These are phyloP conservation scores for Epichloe hybrida DNA, from an alignment of 2,329 filamentous ascomycete species.

Conservation along the genomic window DNA sequence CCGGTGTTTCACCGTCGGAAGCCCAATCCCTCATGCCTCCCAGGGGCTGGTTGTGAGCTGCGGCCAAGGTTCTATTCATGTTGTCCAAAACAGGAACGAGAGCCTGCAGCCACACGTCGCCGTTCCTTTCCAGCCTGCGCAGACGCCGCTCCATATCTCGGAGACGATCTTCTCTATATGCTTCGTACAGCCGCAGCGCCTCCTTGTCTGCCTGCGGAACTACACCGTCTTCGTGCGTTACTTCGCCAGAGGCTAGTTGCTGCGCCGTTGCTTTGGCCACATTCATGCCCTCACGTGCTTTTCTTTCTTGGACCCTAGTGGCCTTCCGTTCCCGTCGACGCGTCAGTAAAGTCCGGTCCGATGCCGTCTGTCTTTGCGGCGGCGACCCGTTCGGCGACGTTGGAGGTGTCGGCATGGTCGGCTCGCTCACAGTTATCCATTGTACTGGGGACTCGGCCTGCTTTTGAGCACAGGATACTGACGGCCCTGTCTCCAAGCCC, in stretches of 20 bases:
- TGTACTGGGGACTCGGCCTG: neutral
- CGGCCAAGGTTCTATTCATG: conserved; percentile 24
- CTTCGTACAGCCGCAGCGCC: conserved; percentile 25
- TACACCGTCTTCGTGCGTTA: conserved; percentile 13
- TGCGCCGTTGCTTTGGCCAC: conserved; percentile 11
- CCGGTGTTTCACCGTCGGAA: conserved; percentile 18
- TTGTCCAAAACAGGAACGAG: conserved; percentile 32
- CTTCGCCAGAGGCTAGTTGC: conserved; percentile 10
- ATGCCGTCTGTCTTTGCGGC: conserved; percentile 9
- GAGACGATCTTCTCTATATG: conserved; percentile 27
- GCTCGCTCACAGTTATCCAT: neutral
- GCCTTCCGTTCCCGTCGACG: conserved; percentile 22
- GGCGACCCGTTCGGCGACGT: conserved; percentile 17
- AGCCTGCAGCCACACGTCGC: conserved; percentile 31
- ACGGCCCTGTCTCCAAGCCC: neutral
- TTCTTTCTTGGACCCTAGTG: conserved; percentile 15
- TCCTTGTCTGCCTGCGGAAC: conserved; percentile 18
- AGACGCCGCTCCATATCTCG: conserved; percentile 35
- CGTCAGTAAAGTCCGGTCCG: conserved; percentile 18
- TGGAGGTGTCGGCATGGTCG: conserved; percentile 18
- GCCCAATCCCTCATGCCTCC: conserved; percentile 15
- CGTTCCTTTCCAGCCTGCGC: conserved; percentile 31
- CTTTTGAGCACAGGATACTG: neutral
- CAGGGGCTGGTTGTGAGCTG: conserved; percentile 6
- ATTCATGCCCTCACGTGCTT: conserved; percentile 10